phyloP scores from a whole-genome alignment of 2,329 filamentous ascomycete species.

The Calonectria pauciramosa region DNA sequence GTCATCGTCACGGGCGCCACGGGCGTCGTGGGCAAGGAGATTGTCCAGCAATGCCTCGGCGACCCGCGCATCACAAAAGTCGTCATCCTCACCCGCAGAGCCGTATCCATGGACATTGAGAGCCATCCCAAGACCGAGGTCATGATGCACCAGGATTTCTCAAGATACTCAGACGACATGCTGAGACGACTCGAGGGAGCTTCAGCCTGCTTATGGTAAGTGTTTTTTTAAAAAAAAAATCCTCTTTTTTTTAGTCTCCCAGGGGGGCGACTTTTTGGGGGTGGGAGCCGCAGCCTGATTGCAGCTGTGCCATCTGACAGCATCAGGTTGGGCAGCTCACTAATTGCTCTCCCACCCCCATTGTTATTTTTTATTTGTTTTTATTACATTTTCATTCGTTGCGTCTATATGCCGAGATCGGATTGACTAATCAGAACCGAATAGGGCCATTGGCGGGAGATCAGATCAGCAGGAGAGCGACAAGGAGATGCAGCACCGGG shows the following conservation, averaged over 20 bases:
- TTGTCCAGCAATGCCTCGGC: constrained; percentile 65
- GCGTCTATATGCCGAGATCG: neutral
- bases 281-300: constrained; percentile 2
- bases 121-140: constrained; percentile 64
- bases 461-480: constrained; percentile 63
- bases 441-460: constrained; percentile 58
- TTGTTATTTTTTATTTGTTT: neutral
- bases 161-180: constrained; percentile 58
- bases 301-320: neutral
- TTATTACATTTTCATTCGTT: neutral
- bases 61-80: constrained; percentile 65
- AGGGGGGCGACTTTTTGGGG: neutral
- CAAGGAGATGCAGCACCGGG: constrained; percentile 59
- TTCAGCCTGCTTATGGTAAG: constrained; percentile 75
- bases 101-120: constrained; percentile 57
- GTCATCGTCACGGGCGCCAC: constrained; percentile 71
- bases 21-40: constrained; percentile 68
- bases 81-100: constrained; percentile 63
- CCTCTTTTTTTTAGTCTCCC: neutral
- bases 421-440: neutral
- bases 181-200: constrained; percentile 61
- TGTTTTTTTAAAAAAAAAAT: constrained; percentile 30
- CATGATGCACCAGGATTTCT: constrained; percentile 67
- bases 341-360: neutral
- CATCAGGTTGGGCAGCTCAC: neutral